Conservation (phyloP, 2,329 filamentous ascomycete genomes). For the Colletotrichum truncatum region DNA sequence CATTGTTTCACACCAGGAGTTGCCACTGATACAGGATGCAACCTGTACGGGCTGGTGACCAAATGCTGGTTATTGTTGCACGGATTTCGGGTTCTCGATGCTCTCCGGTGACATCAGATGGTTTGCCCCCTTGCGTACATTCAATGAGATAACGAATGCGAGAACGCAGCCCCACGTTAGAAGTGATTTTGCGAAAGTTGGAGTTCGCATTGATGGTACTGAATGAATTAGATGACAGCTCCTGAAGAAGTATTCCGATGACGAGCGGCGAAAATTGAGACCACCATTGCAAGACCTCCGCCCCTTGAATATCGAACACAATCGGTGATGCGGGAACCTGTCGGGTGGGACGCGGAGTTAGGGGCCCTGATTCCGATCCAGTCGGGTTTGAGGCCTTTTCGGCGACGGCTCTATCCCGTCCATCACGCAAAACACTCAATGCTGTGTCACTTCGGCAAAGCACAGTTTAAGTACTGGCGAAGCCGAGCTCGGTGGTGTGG, state of each 20-base stretch:
- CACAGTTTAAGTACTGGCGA: too few relatives aligned
- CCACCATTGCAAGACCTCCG: too few relatives aligned
- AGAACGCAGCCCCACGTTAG: too few relatives aligned
- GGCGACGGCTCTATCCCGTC: too few relatives aligned
- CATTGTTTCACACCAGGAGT: constrained; percentile 8
- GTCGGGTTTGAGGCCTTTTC: neutral
- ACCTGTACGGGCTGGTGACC: too few relatives aligned
- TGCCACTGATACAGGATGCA: neutral
- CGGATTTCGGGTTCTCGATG: constrained; percentile 14
- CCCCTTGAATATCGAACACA: neutral
- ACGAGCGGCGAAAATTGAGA: too few relatives aligned
- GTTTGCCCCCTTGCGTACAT: neutral
- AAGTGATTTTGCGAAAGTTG: neutral
- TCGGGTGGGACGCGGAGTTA: neutral
- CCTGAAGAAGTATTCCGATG: accelerated
- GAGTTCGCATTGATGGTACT: neutral
- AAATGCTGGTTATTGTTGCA: neutral
- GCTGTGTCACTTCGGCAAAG: too few relatives aligned
- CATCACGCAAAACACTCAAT: too few relatives aligned
- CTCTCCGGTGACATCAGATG: constrained; percentile 1
- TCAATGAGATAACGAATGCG: neutral
- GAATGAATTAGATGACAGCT: constrained; percentile 8
- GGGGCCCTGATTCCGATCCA: neutral
- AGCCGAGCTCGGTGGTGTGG: too few relatives aligned
- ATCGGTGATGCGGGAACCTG: neutral